Conservation (phyloP, 352 stramenopile genomes). For the Phytophthora pini region DNA sequence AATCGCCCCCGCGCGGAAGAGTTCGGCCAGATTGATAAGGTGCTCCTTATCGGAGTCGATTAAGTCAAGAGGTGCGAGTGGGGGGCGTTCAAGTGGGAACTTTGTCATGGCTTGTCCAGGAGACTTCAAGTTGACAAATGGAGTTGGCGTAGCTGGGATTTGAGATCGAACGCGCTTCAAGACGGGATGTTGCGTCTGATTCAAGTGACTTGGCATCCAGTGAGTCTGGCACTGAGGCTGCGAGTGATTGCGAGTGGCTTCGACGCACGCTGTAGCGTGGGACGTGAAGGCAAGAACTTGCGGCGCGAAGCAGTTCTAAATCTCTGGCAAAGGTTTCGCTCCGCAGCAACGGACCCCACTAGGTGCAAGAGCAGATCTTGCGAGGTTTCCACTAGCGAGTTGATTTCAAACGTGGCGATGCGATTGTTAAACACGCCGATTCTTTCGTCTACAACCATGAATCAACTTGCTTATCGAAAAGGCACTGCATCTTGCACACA, state of each 20-base stretch:
- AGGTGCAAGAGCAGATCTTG: slow-evolving; percentile 18
- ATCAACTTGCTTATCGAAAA: slow-evolving; percentile 6
- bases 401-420: slow-evolving; percentile 18
- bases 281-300: slow-evolving; percentile 4
- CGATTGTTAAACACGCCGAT: neutral
- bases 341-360: slow-evolving; percentile 9
- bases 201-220: slow-evolving; percentile 21
- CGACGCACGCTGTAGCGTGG: slow-evolving; percentile 23
- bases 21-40: slow-evolving; percentile 32
- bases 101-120: slow-evolving; percentile 32
- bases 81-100: slow-evolving; percentile 35
- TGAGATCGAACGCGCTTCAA: slow-evolving; percentile 1
- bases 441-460: too few species aligned
- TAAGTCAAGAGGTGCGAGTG: slow-evolving; percentile 45
- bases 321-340: neutral
- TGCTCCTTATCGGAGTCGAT: slow-evolving; percentile 29
- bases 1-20: slow-evolving; percentile 33
- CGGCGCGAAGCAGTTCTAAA: neutral
- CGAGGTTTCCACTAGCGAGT: slow-evolving; percentile 26
- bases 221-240: slow-evolving; percentile 16
- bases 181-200: slow-evolving; percentile 22
- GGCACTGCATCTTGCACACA: neutral
- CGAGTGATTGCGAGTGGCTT: slow-evolving; percentile 12
- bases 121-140: slow-evolving; percentile 30
- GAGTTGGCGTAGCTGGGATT: neutral